Evolutionary conservation across 768 basidiomycete species (phyloP), one percentile per base, ranked within the genome.

Genomic region (Udeniomyces megalosporus): DNA sequence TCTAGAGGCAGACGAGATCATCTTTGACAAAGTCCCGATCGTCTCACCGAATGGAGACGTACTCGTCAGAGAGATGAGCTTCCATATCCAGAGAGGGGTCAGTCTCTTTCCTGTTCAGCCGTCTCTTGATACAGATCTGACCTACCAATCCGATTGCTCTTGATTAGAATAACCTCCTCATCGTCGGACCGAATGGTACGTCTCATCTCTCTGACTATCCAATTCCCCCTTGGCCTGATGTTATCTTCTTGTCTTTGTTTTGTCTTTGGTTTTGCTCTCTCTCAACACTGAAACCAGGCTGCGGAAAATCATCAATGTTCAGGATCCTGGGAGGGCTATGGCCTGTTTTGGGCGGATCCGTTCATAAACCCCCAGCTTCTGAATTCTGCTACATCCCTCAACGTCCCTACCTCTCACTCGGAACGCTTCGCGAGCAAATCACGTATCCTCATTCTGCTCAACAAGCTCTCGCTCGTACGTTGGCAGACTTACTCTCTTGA

Each of bases 311-410:
- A 0, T 88, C 86, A 6, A 77, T 97, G 34, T 96, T 97, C 79
- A 82, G 93, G n/a, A 92, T 96, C 51, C 76, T 96, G 1, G 92
- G 91, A 26, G 92, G 90, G 24, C 80, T 96, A 11, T 63, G 60
- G 60, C 60, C 60, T 1, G 60, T 61, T 1, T 52, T 61, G 12
- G 60, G 60, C 79, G 93, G 93, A 4, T 77, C 81, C 32, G 90
- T 99, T 17, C 82, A 84, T 67, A 95, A 96, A 73, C 93, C 93
- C 0, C 80, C 85, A 7, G 84, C 88, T 4, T 80, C 81, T 4
- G 81, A 91, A 61, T 97, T 99, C 71, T 88, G 92, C 47, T 78
- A 96, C 63, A 93, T 99, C 62, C 93, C 93, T 24, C 93, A 99
- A 72, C 79, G 93, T 38, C 93, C 93, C 2, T 97, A 96, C 72